phyloP scores from a whole-genome alignment of 2,329 filamentous ascomycete species.

The Talaromyces sp. region DNA sequence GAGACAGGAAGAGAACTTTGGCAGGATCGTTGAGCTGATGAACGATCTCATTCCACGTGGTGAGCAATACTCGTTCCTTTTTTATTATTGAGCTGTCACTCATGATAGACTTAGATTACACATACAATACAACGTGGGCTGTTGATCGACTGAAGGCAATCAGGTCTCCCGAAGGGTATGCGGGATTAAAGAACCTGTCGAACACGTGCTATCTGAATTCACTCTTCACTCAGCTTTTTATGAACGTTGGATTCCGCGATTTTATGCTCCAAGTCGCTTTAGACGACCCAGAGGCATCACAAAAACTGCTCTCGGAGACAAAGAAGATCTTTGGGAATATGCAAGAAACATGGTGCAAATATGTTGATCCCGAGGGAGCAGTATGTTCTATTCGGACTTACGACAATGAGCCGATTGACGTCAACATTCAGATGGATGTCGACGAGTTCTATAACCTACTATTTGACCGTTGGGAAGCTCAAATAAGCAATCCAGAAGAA shows the following conservation, averaged over 20 bases:
- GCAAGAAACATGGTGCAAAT: constrained; percentile 74
- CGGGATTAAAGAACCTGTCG: constrained; percentile 85
- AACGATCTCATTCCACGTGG: constrained; percentile 51
- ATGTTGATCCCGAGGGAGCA: constrained; percentile 67
- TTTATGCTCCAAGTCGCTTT: constrained; percentile 71
- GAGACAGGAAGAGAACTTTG: constrained; percentile 50
- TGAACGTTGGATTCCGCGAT: constrained; percentile 82
- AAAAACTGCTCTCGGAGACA: constrained; percentile 70
- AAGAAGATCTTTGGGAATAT: constrained; percentile 79
- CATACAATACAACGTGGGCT: constrained; percentile 57
- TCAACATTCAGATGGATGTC: constrained; percentile 92
- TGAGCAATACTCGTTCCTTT: constrained; percentile 21
- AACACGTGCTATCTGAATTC: constrained; percentile 99
- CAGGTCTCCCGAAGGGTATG: constrained; percentile 74
- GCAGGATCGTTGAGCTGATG: constrained; percentile 51
- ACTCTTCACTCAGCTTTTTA: constrained; percentile 88
- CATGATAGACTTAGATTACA: constrained; percentile 44
- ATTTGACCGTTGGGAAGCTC: constrained; percentile 84
- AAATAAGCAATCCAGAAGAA: constrained; percentile 63
- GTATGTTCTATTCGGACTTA: constrained; percentile 76
- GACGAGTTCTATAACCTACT: constrained; percentile 96
- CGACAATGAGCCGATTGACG: constrained; percentile 77
- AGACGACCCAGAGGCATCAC: constrained; percentile 52
- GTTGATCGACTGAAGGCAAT: constrained; percentile 66
- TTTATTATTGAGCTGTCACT: background rate